phyloP scores from a whole-genome alignment of 177 flowering plant genomes.

The Vitis hybrid region DNA sequence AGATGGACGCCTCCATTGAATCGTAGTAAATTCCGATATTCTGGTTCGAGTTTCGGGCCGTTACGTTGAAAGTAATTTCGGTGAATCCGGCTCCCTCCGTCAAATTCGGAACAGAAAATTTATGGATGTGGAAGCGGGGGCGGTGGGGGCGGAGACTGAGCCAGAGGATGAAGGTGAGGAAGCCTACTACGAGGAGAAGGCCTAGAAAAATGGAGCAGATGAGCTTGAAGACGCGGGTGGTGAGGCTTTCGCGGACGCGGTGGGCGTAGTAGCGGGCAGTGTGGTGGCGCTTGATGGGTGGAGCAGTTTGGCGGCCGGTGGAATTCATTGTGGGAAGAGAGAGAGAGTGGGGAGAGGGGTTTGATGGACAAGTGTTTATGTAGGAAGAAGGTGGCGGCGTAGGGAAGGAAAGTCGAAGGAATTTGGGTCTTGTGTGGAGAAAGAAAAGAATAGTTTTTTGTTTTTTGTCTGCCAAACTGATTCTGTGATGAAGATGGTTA shows the following conservation, averaged over 20 bases:
- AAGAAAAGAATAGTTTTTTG: constrained; percentile 15
- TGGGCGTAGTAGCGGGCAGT: constrained; percentile 57
- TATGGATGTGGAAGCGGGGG: constrained; percentile 58
- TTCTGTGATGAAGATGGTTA: too few species aligned
- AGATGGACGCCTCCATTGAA: constrained; percentile 42
- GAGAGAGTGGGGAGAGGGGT: too few species aligned
- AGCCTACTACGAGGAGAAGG: constrained; percentile 55
- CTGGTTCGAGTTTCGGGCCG: constrained; percentile 72
- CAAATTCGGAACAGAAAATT: constrained; percentile 55
- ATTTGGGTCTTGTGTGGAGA: constrained; percentile 3
- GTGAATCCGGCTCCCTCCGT: constrained; percentile 49
- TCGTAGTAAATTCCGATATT: constrained; percentile 65
- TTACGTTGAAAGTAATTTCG: constrained; percentile 49
- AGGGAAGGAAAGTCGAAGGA: constrained; percentile 6
- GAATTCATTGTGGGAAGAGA: neutral
- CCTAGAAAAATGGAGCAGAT: constrained; percentile 61
- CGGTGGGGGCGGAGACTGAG: constrained; percentile 91
- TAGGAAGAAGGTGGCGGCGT: constrained; percentile 6
- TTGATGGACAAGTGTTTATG: too few species aligned
- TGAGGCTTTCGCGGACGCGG: constrained; percentile 72
- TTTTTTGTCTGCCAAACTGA: too few species aligned
- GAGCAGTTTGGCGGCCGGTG: constrained; percentile 1
- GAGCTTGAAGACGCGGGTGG: constrained; percentile 57
- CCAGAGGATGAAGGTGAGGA: constrained; percentile 75
- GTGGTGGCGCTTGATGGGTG: constrained; percentile 44